A percentile compares a stretch with the other conserved stretches of the same genome.
Conservation (phyloP, 345 rosid genomes). For the Eucalyptus erythrocorys region DNA sequence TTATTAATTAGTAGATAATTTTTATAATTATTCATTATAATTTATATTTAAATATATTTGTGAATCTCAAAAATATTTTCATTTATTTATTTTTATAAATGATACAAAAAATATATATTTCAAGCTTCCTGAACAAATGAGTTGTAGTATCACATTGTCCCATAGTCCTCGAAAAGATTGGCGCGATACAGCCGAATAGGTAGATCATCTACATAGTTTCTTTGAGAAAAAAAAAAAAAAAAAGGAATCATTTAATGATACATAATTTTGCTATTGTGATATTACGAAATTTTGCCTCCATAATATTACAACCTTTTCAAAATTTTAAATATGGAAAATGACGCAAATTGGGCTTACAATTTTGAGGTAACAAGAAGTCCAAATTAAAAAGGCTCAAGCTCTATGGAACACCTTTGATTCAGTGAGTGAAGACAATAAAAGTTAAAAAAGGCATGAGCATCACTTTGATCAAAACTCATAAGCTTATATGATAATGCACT, state of each 20-base stretch:
- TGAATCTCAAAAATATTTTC: neutral
- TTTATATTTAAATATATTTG: no score
- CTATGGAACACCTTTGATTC: neutral
- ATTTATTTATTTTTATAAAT: no score
- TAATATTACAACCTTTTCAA: neutral
- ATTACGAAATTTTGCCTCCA: no score
- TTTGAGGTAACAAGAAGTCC: fast-evolving
- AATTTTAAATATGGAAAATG: neutral
- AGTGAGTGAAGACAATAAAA: neutral
- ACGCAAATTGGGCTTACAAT: neutral
- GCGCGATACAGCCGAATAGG: fast-evolving
- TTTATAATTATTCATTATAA: no score
- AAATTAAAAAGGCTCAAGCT: neutral
- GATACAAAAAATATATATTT: neutral
- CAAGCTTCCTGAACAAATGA: neutral
- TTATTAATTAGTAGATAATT: no score
- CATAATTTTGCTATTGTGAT: neutral
- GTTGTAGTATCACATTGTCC: no score
- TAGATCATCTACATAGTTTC: neutral
- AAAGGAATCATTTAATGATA: neutral
- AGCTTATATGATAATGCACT: neutral
- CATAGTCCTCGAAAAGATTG: neutral
- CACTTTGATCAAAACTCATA: neutral
- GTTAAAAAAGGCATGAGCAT: neutral
- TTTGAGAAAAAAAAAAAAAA: neutral